A percentile compares a stretch with the other conserved stretches of the same genome.
These are phyloP conservation scores for Fonsecaea multimorphosa DNA, from an alignment of 2,329 filamentous ascomycete genomes.

Conservation along the genomic window DNA sequence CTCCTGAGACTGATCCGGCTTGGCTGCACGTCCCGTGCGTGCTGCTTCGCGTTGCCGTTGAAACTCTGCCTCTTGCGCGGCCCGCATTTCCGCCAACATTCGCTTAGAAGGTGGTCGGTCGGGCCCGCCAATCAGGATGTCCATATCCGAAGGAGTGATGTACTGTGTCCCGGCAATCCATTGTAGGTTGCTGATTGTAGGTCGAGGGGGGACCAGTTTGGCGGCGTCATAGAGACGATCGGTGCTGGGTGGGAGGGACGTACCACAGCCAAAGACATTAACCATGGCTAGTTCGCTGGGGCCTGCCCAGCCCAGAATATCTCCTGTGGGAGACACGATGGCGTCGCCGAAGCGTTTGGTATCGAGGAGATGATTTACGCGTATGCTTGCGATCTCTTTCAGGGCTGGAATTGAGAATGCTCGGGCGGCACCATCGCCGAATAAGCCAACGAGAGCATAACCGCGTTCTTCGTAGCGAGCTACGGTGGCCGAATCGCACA, in stretches of 20 bases:
- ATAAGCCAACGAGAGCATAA: constrained; percentile 80
- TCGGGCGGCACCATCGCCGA: constrained; percentile 78
- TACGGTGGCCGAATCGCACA: constrained; percentile 82
- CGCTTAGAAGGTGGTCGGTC: constrained; percentile 86
- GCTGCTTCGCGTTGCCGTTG: constrained; percentile 46
- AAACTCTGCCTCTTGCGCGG: constrained; percentile 66
- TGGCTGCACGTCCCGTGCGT: constrained; percentile 47
- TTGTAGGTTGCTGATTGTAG: constrained; percentile 92
- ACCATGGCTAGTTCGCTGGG: constrained; percentile 83
- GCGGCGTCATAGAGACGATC: constrained; percentile 82
- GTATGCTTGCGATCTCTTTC: constrained; percentile 76
- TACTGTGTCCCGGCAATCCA: constrained; percentile 97
- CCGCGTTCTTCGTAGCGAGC: constrained; percentile 76
- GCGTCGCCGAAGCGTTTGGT: constrained; percentile 72
- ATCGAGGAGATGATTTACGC: constrained; percentile 72
- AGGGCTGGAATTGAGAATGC: constrained; percentile 87
- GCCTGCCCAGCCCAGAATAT: constrained; percentile 85
- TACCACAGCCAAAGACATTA: constrained; percentile 81
- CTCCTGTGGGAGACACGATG: constrained; percentile 76
- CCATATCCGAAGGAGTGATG: constrained; percentile 83
- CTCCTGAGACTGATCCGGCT: constrained; percentile 57
- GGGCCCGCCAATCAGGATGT: constrained; percentile 86
- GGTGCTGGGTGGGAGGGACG: constrained; percentile 65
- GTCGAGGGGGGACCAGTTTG: constrained; percentile 74
- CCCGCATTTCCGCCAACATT: constrained; percentile 80